Evolutionary conservation across 345 rosid genomes (phyloP), one percentile per base, ranked within the genome.

Genomic region (Excoecaria cochinchinensis): DNA sequence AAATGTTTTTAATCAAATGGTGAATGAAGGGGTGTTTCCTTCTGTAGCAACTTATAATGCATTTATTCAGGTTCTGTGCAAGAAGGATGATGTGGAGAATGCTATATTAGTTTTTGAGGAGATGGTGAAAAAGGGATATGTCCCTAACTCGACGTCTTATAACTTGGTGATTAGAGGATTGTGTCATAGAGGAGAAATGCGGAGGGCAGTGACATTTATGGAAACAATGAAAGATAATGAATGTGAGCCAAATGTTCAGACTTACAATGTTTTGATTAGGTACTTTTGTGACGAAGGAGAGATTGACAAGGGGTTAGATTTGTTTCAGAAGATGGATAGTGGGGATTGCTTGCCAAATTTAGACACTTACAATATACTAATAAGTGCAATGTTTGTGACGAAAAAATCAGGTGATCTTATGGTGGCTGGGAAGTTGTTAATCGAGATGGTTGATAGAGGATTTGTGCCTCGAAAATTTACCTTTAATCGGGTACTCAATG

Each of bases 381-480:
- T 92, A n/a, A 84, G 84, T 69, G 83, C 91, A n/a, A 95, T 95
- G 97, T 95, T 95, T 85, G 89, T 87, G 72, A 87, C 95, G 81
- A 95, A 92, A 86, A 91, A 69, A 81, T 79, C 92, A 0, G 90
- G 88, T 65, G 97, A 95, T 83, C 75, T 91, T 84, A 38, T 91
- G 74, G 84, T 90, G 62, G 97, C 99, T 39, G 97, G 97, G 76
- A 89, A 88, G 70, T 79, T 91, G 70, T 82, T 92, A 81, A 76
- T 92, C 79, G 94, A 95, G 85, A 95, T 95, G 99, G 90, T 91
- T 79, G 97, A 88, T 81, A 88, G 97, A 82, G 94, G 97, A 70
- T 95, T 91, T 84, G 73, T 90, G 44, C 99, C 99, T 13, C 81
- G 91, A 77, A 92, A 73, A 61, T 86, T 92, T 72, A 89, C 86